A percentile compares a stretch with the other conserved stretches of the same genome.
Conservation (phyloP, 1,284 basidiomycete genomes). For the Ceratobasidium sp. region DNA sequence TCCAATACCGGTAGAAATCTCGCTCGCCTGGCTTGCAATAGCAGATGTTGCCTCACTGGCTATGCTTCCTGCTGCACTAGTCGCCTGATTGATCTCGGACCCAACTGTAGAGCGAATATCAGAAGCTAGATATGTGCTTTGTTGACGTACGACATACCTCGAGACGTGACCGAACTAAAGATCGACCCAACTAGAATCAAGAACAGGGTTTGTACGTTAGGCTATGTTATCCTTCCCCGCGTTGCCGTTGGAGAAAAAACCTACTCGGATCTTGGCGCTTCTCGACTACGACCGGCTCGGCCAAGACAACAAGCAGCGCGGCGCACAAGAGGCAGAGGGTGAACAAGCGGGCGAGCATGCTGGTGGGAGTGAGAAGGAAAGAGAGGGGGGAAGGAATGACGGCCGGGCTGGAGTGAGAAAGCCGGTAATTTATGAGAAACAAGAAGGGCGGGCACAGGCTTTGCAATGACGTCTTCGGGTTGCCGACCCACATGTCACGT, state of each 20-base stretch:
- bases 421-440: not conserved
- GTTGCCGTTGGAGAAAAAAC: not conserved
- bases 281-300: not conserved
- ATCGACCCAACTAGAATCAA: not conserved
- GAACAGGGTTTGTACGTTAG: slow-evolving; percentile 13
- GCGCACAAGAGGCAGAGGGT: not conserved
- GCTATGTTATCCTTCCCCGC: not conserved
- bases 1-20: not conserved
- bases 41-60: not conserved
- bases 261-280: slow-evolving; percentile 4
- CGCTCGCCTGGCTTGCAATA: not conserved
- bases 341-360: slow-evolving; percentile 16
- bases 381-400: not conserved
- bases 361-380: too few relatives aligned
- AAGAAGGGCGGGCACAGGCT: too few relatives aligned
- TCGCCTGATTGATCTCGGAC: not conserved
- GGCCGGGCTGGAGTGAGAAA: not conserved
- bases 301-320: slow-evolving; percentile 19
- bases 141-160: not conserved
- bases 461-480: not conserved
- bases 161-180: not conserved
- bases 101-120: not conserved
- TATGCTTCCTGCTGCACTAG: not conserved
- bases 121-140: not conserved
- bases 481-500: not conserved